Conservation (phyloP, 176 grass and related monocot genomes). For the Dactylis glomerata region DNA sequence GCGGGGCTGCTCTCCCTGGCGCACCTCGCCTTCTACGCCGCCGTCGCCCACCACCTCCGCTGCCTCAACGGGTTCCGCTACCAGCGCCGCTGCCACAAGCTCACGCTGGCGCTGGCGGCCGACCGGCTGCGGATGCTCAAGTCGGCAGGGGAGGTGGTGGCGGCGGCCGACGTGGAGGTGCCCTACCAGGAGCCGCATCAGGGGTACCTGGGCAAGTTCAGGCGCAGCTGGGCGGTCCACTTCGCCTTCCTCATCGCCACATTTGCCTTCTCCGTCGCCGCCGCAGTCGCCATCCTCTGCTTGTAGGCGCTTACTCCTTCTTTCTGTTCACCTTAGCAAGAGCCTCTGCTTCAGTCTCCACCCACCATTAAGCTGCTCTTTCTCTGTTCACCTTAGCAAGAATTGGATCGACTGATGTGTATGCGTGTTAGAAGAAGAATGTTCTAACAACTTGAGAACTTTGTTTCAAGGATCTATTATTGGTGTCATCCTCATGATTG, state of each 20-base stretch:
- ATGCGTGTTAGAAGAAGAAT: background rate
- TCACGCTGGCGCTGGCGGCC: constrained; percentile 84
- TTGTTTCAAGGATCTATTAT: background rate
- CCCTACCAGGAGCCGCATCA: constrained; percentile 91
- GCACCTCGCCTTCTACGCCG: constrained; percentile 87
- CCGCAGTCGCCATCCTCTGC: constrained; percentile 72
- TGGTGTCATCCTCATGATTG: background rate
- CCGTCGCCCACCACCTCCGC: constrained; percentile 89
- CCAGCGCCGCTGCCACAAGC: constrained; percentile 95
- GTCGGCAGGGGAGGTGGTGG: constrained; percentile 39
- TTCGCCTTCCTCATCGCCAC: constrained; percentile 79
- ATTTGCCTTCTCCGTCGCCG: constrained; percentile 77
- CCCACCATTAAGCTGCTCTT: background rate
- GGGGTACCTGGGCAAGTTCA: constrained; percentile 88
- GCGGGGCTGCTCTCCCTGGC: constrained; percentile 76
- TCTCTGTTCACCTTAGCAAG: background rate
- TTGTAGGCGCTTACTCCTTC: constrained; percentile 36
- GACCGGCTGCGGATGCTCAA: constrained; percentile 73
- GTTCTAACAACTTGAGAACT: background rate
- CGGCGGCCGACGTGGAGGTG: constrained; percentile 66
- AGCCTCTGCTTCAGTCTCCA: background rate
- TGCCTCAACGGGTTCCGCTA: constrained; percentile 93
- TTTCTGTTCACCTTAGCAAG: background rate
- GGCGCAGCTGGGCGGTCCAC: constrained; percentile 78
- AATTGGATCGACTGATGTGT: background rate